Evolutionary conservation across 2,329 filamentous ascomycete genomes (phyloP).

Genomic region (Nannizziopsis arthrosporioides): DNA sequence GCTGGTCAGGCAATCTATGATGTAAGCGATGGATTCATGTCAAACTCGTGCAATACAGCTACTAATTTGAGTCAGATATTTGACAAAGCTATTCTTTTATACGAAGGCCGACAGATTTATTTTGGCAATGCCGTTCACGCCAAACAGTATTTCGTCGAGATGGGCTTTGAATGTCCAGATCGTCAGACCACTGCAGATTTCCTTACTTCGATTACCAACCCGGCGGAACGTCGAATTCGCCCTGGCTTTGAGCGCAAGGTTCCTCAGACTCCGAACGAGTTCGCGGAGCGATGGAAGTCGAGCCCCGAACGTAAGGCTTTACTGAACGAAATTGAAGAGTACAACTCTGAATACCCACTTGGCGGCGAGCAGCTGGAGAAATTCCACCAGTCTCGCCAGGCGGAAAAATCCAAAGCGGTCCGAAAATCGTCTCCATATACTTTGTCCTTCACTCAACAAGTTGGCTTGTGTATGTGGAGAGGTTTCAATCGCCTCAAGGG

Average conservation of each 20-base stretch:
- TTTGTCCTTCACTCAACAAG: constrained; percentile 62
- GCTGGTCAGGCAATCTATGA: constrained; percentile 70
- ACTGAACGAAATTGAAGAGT: constrained; percentile 35
- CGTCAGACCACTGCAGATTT: constrained; percentile 74
- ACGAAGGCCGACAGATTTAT: constrained; percentile 63
- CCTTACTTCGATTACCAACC: constrained; percentile 68
- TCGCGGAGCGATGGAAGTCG: constrained; percentile 47
- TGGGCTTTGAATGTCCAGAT: constrained; percentile 63
- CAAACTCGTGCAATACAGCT: constrained; percentile 11
- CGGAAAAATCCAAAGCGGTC: constrained; percentile 35
- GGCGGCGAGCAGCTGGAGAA: constrained; percentile 16
- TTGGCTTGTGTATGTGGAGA: constrained; percentile 67
- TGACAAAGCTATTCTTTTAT: constrained; percentile 74
- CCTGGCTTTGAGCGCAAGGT: constrained; percentile 42
- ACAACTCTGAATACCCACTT: constrained; percentile 33
- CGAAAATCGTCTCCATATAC: constrained; percentile 70
- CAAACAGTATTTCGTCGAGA: constrained; percentile 59
- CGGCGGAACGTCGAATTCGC: constrained; percentile 66
- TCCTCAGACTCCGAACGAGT: constrained; percentile 60
- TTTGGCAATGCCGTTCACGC: constrained; percentile 60
- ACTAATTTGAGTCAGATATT: constrained; percentile 42
- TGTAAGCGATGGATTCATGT: constrained; percentile 11
- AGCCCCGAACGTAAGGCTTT: constrained; percentile 39
- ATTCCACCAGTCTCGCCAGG: constrained; percentile 25
- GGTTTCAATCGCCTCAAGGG: constrained; percentile 65